Evolutionary conservation across 768 basidiomycete species (phyloP).

Genomic region (Strobilomyces dryophilus): DNA sequence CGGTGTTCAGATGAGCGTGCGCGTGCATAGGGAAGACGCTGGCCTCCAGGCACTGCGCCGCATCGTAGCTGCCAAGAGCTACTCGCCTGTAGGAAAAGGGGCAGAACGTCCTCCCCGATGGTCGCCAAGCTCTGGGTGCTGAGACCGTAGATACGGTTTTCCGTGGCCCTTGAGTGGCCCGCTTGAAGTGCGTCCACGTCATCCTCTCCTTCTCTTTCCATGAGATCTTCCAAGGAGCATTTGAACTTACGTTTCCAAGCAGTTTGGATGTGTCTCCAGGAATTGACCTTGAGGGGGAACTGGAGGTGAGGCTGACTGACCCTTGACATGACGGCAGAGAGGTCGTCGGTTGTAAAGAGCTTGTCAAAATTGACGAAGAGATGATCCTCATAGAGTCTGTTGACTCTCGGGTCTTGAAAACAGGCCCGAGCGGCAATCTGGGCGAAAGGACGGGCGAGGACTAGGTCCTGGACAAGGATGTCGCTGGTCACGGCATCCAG

Average conservation of each 20-base stretch:
- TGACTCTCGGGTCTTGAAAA: neutral
- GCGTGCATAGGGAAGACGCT: neutral
- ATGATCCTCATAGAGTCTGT: conserved; percentile 3
- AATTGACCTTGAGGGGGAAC: neutral
- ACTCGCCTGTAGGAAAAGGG: conserved; percentile 1
- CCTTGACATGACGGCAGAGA: neutral
- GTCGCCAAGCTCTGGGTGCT: neutral
- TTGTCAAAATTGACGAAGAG: conserved; percentile 18
- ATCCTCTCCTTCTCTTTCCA: neutral
- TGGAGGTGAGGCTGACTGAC: neutral
- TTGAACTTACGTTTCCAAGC: conserved; percentile 7
- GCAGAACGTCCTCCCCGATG: neutral
- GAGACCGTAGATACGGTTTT: neutral
- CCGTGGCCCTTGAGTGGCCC: neutral
- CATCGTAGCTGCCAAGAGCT: neutral
- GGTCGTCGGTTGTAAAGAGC: neutral
- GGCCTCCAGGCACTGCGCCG: neutral
- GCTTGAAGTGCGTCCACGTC: neutral
- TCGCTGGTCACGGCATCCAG: neutral
- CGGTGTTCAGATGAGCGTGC: neutral
- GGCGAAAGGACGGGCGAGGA: neutral
- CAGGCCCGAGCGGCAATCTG: neutral
- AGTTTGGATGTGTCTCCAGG: conserved; percentile 3
- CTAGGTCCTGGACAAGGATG: neutral
- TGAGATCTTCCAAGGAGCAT: neutral